Conservation (phyloP, 2,329 filamentous ascomycete species). For the Colletotrichum aenigma region DNA sequence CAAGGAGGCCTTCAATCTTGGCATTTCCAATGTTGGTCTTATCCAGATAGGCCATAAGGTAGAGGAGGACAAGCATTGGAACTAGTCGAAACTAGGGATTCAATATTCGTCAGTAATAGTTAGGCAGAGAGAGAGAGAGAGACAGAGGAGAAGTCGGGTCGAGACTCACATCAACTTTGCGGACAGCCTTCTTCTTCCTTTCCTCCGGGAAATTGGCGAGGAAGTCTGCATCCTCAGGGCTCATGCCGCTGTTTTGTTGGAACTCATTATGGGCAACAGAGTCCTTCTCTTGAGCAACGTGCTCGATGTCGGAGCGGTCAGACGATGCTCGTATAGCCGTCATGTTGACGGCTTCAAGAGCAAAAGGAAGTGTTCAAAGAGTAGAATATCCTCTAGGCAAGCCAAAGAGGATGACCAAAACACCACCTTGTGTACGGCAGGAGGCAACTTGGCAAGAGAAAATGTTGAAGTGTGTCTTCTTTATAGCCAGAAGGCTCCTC, state of each 20-base stretch:
- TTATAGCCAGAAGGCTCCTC: not conserved
- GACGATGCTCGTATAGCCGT: not conserved
- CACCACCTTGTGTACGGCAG: not conserved
- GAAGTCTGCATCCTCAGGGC: constrained; percentile 33
- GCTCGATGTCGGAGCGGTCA: constrained; percentile 27
- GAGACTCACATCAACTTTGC: constrained; percentile 31
- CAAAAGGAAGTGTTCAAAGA: not conserved
- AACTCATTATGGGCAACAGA: constrained; percentile 26
- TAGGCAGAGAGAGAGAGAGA: too few relatives aligned
- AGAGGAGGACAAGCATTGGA: constrained; percentile 33
- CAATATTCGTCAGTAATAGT: not conserved
- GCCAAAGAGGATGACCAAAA: not conserved
- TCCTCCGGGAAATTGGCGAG: constrained; percentile 32
- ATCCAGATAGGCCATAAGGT: constrained; percentile 34
- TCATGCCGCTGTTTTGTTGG: constrained; percentile 13
- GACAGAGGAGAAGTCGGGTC: too few relatives aligned
- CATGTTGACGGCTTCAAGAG: constrained; percentile 2
- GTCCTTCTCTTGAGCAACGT: constrained; percentile 26
- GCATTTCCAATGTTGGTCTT: constrained; percentile 53
- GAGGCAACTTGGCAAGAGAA: not conserved
- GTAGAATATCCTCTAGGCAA: not conserved
- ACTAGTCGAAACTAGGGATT: constrained; percentile 25
- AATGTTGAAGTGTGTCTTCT: not conserved
- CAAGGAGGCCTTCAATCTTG: constrained; percentile 56
- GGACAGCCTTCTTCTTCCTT: constrained; percentile 30